Evolutionary conservation across 208 protist species (phyloP), one percentile per base, ranked within the genome.

Genomic region (Novymonas esmeraldas): DNA sequence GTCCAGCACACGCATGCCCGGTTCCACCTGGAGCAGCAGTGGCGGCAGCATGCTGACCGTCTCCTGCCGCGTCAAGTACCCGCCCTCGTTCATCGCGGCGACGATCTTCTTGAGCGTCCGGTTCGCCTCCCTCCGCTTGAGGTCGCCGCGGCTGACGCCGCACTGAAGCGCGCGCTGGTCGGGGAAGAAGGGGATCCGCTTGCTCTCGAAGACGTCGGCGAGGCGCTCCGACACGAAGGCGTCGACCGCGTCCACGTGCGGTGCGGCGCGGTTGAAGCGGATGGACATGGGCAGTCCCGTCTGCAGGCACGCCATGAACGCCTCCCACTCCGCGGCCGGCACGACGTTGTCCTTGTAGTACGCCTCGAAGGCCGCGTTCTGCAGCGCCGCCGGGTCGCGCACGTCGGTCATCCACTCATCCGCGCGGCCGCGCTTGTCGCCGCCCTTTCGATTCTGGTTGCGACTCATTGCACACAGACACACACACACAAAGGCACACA

Each of bases 41-140:
- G 84, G 78, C 4, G 91, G 90, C 26, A 97, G 66, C 93, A 97
- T 97, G 68, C 87, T 94, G 31, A 97, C 93, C 11, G 84, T 86
- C 78, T 97, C 90, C 78, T 97, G 93, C 10, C 98, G 89, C 6
- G 91, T 95, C 22, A 99, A 67, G 64, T 92, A 94, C 14, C 97
- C 97, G 39, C 90, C 84, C 28, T 95, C 88, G 78, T 85, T 95
- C 29, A 98, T 78, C 22, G 82, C 79, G 0, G 94, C 50, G 14
- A 99, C 70, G 31, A 96, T 50, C 64, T 79, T 84, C 66, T 96
- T 94, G 13, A 89, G 52, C 28, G 72, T 59, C 49, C 78, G 82
- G 64, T 89, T 73, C 48, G 69, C 78, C 34, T 60, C 76, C 70
- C 82, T 84, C 14, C 89, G 87, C 82, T 97, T 94, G 22, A 94